A percentile compares a stretch with the other conserved stretches of the same genome.
Conservation (phyloP, 805 yeast genomes). For the Metschnikowia baotianmanensis region DNA sequence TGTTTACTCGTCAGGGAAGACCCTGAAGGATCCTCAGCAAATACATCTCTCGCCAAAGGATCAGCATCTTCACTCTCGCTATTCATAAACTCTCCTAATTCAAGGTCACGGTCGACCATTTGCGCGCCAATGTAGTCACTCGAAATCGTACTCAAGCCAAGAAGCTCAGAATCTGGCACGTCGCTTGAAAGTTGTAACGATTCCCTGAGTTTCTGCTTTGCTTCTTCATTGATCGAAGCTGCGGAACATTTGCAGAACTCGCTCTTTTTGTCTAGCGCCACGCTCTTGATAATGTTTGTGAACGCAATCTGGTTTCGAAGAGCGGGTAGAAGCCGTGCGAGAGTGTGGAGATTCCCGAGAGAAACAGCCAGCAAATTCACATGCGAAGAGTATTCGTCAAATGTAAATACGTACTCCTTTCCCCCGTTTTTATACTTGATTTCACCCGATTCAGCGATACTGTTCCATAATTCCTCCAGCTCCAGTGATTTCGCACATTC, state of each 20-base stretch:
- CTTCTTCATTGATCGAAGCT: slow-evolving; percentile 7
- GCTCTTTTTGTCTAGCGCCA: slow-evolving; percentile 4
- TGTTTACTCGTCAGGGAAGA: neutral
- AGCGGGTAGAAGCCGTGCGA: slow-evolving; percentile 26
- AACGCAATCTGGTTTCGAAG: slow-evolving; percentile 33
- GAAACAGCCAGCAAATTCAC: slow-evolving; percentile 23
- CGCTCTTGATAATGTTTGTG: slow-evolving; percentile 15
- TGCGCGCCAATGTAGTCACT: slow-evolving; percentile 14
- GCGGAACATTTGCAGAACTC: neutral
- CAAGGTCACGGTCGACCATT: slow-evolving; percentile 13
- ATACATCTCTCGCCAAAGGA: neutral
- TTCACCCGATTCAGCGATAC: slow-evolving; percentile 2
- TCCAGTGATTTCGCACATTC: neutral
- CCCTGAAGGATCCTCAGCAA: slow-evolving; percentile 9
- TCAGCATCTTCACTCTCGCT: slow-evolving; percentile 10
- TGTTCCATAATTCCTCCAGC: neutral
- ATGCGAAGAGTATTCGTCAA: slow-evolving; percentile 18
- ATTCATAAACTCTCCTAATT: slow-evolving; percentile 29
- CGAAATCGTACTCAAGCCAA: slow-evolving; percentile 32
- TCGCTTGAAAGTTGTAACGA: slow-evolving; percentile 35
- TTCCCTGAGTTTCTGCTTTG: slow-evolving; percentile 30
- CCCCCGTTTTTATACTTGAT: slow-evolving; percentile 2
- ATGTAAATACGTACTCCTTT: slow-evolving; percentile 3
- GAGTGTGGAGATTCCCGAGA: slow-evolving; percentile 25
- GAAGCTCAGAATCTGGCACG: slow-evolving; percentile 39